phyloP scores from a whole-genome alignment of 192 early-diverging fungal genomes.

The Coemansia sp. region DNA sequence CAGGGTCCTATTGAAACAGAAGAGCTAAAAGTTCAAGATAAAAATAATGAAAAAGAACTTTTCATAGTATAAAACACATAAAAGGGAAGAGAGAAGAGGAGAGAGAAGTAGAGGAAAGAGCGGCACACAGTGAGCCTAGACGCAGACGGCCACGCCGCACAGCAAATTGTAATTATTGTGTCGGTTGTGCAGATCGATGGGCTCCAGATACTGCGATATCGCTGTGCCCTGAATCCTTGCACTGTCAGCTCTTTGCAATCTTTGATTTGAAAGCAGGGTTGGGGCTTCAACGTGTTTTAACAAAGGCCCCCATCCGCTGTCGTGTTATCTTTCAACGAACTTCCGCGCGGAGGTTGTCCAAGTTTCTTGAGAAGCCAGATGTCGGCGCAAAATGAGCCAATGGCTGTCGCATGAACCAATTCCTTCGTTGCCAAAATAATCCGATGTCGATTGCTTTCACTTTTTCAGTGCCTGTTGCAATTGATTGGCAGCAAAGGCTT shows the following conservation, averaged over 20 bases:
- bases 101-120: background rate
- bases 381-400: too few relatives aligned
- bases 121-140: background rate
- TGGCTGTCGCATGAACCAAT: too few relatives aligned
- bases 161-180: background rate
- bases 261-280: too few relatives aligned
- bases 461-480: too few relatives aligned
- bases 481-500: too few relatives aligned
- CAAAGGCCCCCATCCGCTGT: too few relatives aligned
- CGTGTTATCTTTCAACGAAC: too few relatives aligned
- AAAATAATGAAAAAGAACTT: background rate
- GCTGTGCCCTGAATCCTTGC: background rate
- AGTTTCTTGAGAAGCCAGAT: too few relatives aligned
- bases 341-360: too few relatives aligned
- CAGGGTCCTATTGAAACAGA: background rate
- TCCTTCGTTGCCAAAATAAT: background rate
- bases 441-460: background rate
- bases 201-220: background rate
- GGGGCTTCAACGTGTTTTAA: too few relatives aligned
- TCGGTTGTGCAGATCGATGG: background rate
- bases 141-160: background rate
- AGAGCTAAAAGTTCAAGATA: background rate
- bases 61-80: background rate
- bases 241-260: too few relatives aligned
- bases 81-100: slow-evolving; percentile 2